Percentiles rank a stretch among this genome's conserved stretches.
These are phyloP conservation scores for Clonostachys solani DNA, from an alignment of 2,329 filamentous ascomycete genomes.

Conservation along the genomic window DNA sequence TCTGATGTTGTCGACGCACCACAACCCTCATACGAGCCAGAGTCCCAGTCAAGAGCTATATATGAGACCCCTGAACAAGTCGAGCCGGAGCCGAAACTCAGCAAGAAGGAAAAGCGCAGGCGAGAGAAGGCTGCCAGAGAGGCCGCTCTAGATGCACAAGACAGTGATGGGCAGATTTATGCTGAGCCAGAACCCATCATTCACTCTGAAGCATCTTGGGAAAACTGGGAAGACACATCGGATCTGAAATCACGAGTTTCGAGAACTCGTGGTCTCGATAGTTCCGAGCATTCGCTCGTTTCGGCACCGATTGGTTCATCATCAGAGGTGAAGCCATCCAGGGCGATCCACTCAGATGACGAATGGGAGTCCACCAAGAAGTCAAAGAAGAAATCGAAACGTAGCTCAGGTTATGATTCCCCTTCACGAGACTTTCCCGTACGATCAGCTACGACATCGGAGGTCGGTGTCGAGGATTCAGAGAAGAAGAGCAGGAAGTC, in stretches of 20 bases:
- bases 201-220: conserved; percentile 10
- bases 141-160: conserved; percentile 17
- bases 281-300: conserved; percentile 13
- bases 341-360: conserved; percentile 16
- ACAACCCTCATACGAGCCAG: conserved; percentile 1
- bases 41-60: too few relatives aligned
- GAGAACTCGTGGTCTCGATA: conserved; percentile 18
- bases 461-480: conserved; percentile 25
- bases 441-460: conserved; percentile 25
- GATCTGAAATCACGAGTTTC: conserved; percentile 25
- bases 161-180: conserved; percentile 11
- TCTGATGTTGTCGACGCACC: neutral
- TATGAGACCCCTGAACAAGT: conserved; percentile 4
- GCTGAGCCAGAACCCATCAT: conserved; percentile 9
- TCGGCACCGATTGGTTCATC: conserved; percentile 21
- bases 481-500: conserved; percentile 34
- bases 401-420: conserved; percentile 20
- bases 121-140: conserved; percentile 31
- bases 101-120: conserved; percentile 30
- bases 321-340: conserved; percentile 10
- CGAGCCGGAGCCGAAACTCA: conserved; percentile 15
- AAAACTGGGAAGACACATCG: conserved; percentile 17
- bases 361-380: conserved; percentile 27
- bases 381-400: conserved; percentile 21
- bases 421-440: conserved; percentile 25